Evolutionary conservation across 305 asterid species (phyloP).

Genomic region (Rubia occidens): DNA sequence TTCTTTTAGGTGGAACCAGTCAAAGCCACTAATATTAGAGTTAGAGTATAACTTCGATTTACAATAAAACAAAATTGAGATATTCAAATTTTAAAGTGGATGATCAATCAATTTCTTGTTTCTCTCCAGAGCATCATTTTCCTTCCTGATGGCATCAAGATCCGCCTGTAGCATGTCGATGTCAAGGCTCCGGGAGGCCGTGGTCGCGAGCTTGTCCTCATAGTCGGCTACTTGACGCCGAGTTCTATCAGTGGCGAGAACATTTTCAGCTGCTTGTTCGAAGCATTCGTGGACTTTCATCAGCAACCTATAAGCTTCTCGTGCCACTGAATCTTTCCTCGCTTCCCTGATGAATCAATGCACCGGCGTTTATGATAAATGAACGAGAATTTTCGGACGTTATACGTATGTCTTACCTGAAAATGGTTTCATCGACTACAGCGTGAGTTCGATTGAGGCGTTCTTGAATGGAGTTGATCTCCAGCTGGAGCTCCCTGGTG

Average conservation of each 20-base stretch:
- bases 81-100: not conserved
- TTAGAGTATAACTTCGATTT: too few species aligned
- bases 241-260: conserved; percentile 49
- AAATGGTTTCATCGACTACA: conserved; percentile 54
- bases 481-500: conserved; percentile 75
- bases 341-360: conserved; percentile 48
- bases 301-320: conserved; percentile 54
- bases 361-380: not conserved
- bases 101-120: not conserved
- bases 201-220: conserved; percentile 51
- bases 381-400: not conserved
- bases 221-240: conserved; percentile 52
- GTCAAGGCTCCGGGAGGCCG: conserved; percentile 40
- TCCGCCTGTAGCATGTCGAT: conserved; percentile 52
- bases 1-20: conserved; percentile 2
- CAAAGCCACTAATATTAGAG: conserved; percentile 2
- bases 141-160: conserved; percentile 58
- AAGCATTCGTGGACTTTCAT: conserved; percentile 57
- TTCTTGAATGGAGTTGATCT: conserved; percentile 69
- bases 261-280: conserved; percentile 51
- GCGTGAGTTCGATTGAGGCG: conserved; percentile 67
- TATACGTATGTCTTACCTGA: conserved; percentile 34
- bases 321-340: conserved; percentile 54
- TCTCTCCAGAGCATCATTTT: conserved; percentile 50
- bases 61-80: not conserved